phyloP scores from a whole-genome alignment of 1,139 yeast genomes.

The Blastobotrys ciferrii region DNA sequence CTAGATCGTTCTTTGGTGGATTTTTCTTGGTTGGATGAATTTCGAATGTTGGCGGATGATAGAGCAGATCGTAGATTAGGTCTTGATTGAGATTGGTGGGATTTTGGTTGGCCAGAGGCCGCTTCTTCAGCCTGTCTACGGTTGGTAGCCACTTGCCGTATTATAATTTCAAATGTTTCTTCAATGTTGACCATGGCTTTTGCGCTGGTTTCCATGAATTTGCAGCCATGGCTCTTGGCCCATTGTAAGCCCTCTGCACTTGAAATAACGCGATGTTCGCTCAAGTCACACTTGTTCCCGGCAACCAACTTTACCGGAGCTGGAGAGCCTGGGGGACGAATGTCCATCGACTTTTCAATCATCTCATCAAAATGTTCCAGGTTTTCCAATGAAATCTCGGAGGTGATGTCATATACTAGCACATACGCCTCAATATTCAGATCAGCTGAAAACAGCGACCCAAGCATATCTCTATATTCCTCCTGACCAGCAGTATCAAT shows the following conservation, averaged over 20 bases:
- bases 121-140: slow-evolving; percentile 16
- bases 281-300: slow-evolving; percentile 55
- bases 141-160: slow-evolving; percentile 49
- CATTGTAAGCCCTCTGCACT: slow-evolving; percentile 79
- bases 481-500: slow-evolving; percentile 43
- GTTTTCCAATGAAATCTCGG: slow-evolving; percentile 77
- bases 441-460: slow-evolving; percentile 55
- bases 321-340: slow-evolving; percentile 23
- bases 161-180: slow-evolving; percentile 73
- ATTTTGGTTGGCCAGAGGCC: neutral
- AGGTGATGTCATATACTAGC: slow-evolving; percentile 82
- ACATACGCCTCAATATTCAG: slow-evolving; percentile 89
- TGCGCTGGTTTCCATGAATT: slow-evolving; percentile 87
- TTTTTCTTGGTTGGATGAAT: slow-evolving; percentile 4
- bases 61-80: slow-evolving; percentile 17
- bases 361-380: slow-evolving; percentile 80
- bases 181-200: slow-evolving; percentile 88
- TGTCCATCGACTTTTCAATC: slow-evolving; percentile 72
- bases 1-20: slow-evolving; percentile 7
- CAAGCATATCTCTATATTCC: slow-evolving; percentile 49
- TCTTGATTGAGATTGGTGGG: slow-evolving; percentile 13
- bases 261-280: slow-evolving; percentile 72
- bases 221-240: slow-evolving; percentile 70
- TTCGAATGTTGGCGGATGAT: slow-evolving; percentile 14
- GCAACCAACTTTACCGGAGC: slow-evolving; percentile 37